phyloP scores from a whole-genome alignment of 768 basidiomycete species.

The Tricholoma hemisulphureum region DNA sequence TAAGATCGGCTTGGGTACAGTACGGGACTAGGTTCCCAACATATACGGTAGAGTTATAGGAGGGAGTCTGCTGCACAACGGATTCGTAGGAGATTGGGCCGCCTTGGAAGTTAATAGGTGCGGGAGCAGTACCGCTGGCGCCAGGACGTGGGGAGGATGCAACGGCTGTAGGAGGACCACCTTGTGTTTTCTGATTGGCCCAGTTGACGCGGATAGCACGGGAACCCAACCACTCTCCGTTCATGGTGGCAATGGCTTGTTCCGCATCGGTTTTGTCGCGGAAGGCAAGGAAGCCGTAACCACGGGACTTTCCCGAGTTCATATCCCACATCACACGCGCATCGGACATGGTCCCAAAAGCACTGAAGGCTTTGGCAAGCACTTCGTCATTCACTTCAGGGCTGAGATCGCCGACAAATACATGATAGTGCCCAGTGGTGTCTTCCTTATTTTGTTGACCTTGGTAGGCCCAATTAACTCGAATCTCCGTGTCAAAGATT shows the following conservation, averaged over 20 bases:
- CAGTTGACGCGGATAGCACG: slow-evolving; percentile 99
- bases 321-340: slow-evolving; percentile 99
- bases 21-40: slow-evolving; percentile 98
- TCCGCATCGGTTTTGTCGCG: slow-evolving; percentile 99
- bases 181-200: slow-evolving; percentile 99
- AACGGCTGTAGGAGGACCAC: slow-evolving; percentile 36
- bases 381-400: slow-evolving; percentile 99
- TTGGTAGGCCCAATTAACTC: slow-evolving; percentile 99
- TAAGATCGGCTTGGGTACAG: slow-evolving; percentile 95
- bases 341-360: slow-evolving; percentile 95
- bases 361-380: slow-evolving; percentile 93
- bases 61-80: slow-evolving; percentile 91
- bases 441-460: slow-evolving; percentile 99
- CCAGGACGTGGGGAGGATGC: slow-evolving; percentile 41
- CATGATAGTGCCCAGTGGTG: slow-evolving; percentile 95
- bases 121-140: slow-evolving; percentile 65
- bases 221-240: slow-evolving; percentile 98
- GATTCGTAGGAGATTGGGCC: slow-evolving; percentile 89
- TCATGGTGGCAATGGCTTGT: slow-evolving; percentile 99
- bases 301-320: slow-evolving; percentile 98
- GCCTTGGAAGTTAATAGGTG: slow-evolving; percentile 88
- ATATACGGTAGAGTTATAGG: slow-evolving; percentile 95
- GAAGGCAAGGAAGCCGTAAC: slow-evolving; percentile 98
- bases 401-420: slow-evolving; percentile 99
- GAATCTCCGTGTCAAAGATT: slow-evolving; percentile 99